Evolutionary conservation across 2,329 filamentous ascomycete genomes (phyloP).

Genomic region (Ambrosiella xylebori): DNA sequence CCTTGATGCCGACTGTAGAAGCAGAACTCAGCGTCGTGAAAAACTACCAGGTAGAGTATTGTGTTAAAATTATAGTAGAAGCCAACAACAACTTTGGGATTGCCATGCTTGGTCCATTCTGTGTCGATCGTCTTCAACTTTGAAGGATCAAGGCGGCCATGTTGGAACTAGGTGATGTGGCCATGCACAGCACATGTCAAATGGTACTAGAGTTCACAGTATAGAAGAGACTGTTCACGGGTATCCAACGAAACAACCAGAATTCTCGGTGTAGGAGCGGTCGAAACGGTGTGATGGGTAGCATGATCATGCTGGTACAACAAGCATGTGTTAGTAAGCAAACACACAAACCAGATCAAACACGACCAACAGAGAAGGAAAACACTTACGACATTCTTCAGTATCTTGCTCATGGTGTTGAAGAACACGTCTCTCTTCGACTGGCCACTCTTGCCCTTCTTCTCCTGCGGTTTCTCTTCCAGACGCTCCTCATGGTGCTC

Average conservation of each 20-base stretch:
- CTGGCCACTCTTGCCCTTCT: constrained; percentile 16
- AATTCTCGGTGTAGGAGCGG: constrained; percentile 15
- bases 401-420: constrained; percentile 33
- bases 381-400: constrained; percentile 33
- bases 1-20: constrained; percentile 34
- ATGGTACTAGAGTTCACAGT: constrained; percentile 40
- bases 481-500: neutral
- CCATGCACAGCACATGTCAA: constrained; percentile 33
- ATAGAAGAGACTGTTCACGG: constrained; percentile 40
- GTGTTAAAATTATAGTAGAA: constrained; percentile 45
- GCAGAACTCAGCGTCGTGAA: constrained; percentile 34
- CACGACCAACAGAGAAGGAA: neutral
- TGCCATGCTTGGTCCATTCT: constrained; percentile 33
- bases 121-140: constrained; percentile 35
- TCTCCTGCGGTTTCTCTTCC: neutral
- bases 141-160: constrained; percentile 34
- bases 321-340: neutral
- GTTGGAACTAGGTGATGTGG: constrained; percentile 36
- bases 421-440: constrained; percentile 27
- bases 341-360: neutral
- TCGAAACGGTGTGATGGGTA: neutral
- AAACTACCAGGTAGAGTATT: constrained; percentile 35
- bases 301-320: neutral
- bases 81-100: constrained; percentile 35
- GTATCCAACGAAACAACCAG: constrained; percentile 34